Evolutionary conservation across 169 alveolate species (phyloP).

Genomic region (Plasmodium vivax): DNA sequence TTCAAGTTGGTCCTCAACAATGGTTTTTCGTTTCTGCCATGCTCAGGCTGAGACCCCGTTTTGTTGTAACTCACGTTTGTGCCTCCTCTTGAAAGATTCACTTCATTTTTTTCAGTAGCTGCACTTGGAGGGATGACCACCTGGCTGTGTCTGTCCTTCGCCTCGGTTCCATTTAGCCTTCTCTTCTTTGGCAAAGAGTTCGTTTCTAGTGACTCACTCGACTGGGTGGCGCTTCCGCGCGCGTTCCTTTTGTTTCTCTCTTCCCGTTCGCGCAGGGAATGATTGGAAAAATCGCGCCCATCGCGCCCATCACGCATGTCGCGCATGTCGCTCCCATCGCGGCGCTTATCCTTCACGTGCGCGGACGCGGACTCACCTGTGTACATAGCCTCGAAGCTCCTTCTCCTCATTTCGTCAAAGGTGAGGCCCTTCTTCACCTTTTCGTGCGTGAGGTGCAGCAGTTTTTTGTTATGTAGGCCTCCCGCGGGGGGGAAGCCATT

Average conservation of each 20-base stretch:
- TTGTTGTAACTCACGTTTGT: neutral
- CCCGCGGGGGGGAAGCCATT: neutral
- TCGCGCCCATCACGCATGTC: too few relatives aligned
- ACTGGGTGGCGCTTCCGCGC: neutral
- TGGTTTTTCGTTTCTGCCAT: neutral
- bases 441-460: constrained; percentile 6
- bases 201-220: neutral
- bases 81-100: neutral
- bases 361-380: neutral
- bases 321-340: neutral
- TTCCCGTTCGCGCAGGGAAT: neutral
- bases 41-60: neutral
- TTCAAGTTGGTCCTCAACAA: neutral
- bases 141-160: neutral
- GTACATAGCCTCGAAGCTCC: constrained; percentile 22
- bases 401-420: constrained; percentile 56
- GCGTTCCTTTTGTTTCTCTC: neutral
- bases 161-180: neutral
- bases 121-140: neutral
- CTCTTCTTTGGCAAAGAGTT: neutral
- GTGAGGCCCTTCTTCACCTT: constrained; percentile 35
- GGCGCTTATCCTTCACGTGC: neutral
- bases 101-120: neutral
- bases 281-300: neutral
- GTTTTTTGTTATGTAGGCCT: neutral